Percentiles rank a stretch among this genome's conserved stretches.
These are phyloP conservation scores for Solanum pennellii DNA, from an alignment of 257 asterid species.

Conservation along the genomic window DNA sequence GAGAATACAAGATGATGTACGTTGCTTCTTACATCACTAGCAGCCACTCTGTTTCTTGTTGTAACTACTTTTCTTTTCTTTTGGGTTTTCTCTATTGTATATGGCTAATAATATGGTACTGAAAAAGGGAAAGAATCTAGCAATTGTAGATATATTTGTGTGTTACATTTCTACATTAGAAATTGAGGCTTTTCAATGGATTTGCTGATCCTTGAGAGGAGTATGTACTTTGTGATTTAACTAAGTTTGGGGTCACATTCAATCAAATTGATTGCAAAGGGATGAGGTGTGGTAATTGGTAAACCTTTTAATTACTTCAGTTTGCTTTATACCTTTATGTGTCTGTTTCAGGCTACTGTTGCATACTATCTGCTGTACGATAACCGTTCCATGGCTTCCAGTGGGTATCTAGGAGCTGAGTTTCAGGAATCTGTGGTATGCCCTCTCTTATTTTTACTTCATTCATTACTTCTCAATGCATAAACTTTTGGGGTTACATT, in stretches of 20 bases:
- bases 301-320: not conserved
- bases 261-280: not conserved
- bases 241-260: not conserved
- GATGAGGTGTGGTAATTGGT: not conserved
- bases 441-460: not conserved
- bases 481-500: not conserved
- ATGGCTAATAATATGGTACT: not conserved
- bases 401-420: constrained; percentile 76
- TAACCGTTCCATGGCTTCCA: constrained; percentile 53
- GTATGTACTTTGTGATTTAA: not conserved
- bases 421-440: constrained; percentile 72
- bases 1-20: constrained; percentile 82
- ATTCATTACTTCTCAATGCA: not conserved
- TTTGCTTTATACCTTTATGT: constrained; percentile 1
- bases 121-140: not conserved
- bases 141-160: not conserved
- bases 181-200: not conserved
- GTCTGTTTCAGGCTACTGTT: constrained; percentile 65
- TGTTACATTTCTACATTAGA: not conserved
- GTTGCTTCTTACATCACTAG: not conserved
- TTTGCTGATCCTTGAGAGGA: not conserved
- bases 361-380: constrained; percentile 79
- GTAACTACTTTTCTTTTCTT: not conserved
- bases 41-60: not conserved
- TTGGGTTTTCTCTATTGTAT: not conserved